Evolutionary conservation across 768 basidiomycete genomes (phyloP).

Genomic region (Floccularia luteovirens): DNA sequence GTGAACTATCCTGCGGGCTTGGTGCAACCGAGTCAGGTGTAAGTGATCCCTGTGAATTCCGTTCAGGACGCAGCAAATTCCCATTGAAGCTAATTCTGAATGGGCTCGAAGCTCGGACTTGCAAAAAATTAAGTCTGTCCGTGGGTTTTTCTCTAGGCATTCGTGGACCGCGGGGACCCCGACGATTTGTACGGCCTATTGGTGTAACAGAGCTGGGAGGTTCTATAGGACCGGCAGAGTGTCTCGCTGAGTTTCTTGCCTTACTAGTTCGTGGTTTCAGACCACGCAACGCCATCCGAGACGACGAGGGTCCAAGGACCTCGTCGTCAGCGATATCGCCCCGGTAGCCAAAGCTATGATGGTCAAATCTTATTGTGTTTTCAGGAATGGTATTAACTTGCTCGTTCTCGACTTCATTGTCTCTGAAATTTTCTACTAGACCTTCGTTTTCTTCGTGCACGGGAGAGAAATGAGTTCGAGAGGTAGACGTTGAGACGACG

Average conservation of each 20-base stretch:
- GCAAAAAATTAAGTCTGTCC: conserved; percentile 22
- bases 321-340: conserved; percentile 9
- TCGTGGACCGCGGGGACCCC: no score
- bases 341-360: no score
- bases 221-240: no score
- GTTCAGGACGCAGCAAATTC: neutral
- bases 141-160: no score
- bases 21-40: no score
- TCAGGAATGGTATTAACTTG: neutral
- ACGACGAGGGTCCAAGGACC: conserved; percentile 17
- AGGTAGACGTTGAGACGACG: conserved; percentile 14
- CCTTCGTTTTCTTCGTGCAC: neutral
- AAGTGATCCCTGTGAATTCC: neutral
- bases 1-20: neutral
- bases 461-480: conserved; percentile 6
- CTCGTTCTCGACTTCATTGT: neutral
- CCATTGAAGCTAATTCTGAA: conserved; percentile 32
- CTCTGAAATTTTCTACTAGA: neutral
- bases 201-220: no score
- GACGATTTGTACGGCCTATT: no score
- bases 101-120: conserved; percentile 34
- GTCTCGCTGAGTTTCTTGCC: no score
- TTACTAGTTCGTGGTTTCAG: conserved; percentile 38
- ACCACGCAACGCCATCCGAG: conserved; percentile 33
- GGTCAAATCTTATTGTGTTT: neutral